Base-by-base conservation (phyloP, 1,284 basidiomycete species). In the Trichosporon asahii region DNA sequence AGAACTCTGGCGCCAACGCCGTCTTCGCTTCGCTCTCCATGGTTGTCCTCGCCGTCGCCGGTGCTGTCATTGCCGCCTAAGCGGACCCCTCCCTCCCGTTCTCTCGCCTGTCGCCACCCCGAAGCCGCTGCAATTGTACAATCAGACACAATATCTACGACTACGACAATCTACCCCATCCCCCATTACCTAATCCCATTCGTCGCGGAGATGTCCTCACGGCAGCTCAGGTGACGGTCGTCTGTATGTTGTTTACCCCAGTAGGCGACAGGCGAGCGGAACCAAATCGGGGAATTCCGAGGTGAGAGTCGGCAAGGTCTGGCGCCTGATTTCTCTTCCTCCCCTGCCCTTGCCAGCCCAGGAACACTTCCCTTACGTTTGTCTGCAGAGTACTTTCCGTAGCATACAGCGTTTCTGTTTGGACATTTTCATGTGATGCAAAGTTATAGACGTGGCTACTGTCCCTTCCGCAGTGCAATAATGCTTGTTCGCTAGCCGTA, bases 1-100 rank as follows among this genome's bases (percentile, higher is more conserved):
- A 61, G 60, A 12, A 63, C 66, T 46, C 65, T 53, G 40, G 55
- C 29, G 68, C 57, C 63, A 69, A 53, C 15, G 27, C 57, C 18
- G 57, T 61, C 15, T 18, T 61, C 27, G 57, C 57, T 29, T 61
- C 57, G 57, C 29, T 61, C 57, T 14, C 27, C 57, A 61, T 61
- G 57, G 57, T 61, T 15, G 14, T 61, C 29, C 57, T 61, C 29
- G 57, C 57, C 14, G 57, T 61, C 27, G 57, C 57, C n/a, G 57
- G 57, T 31, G 57, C 57, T 15, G 57, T 61, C 27, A 31, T 61
- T 3, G 57, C 57, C 15, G 57, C 29, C 4, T 61, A 61, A 31
- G 57, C 49, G 21, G 2, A 8, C 49, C 11, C 49, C 21, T 25
- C 35, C 25, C 49, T 53, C 49, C 23, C 21, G 3, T 53, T n/a